Conservation (phyloP, 1,284 basidiomycete species). For the Meira miltonrushii region DNA sequence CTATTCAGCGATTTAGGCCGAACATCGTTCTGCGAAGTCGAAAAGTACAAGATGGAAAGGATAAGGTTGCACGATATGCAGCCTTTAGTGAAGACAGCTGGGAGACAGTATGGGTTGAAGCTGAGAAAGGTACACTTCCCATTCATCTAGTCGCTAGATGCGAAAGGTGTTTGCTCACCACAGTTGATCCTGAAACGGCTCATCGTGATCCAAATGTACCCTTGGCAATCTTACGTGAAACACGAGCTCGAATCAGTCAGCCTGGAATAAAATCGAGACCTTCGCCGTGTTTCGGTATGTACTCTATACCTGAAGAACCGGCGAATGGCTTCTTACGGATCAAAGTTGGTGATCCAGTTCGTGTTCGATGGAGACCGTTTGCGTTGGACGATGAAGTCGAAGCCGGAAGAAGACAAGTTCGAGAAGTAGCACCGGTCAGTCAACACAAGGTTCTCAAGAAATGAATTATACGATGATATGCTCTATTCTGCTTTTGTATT, state of each 20-base stretch:
- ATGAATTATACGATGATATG: too few species aligned
- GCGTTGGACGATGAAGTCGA: slow-evolving; percentile 20
- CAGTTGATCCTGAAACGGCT: slow-evolving; percentile 30
- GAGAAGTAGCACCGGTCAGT: too few species aligned
- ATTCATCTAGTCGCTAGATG: slow-evolving; percentile 36
- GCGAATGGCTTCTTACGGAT: slow-evolving; percentile 16
- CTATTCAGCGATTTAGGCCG: slow-evolving; percentile 31
- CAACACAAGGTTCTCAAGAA: too few species aligned
- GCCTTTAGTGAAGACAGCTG: slow-evolving; percentile 33
- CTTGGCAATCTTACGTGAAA: slow-evolving; percentile 25
- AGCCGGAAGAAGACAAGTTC: too few species aligned
- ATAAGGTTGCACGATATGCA: not conserved
- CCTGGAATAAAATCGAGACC: slow-evolving; percentile 12
- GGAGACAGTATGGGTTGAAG: slow-evolving; percentile 28
- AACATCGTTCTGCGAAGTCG: slow-evolving; percentile 26
- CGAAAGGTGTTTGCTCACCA: slow-evolving; percentile 33
- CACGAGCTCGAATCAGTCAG: slow-evolving; percentile 27
- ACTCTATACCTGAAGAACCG: slow-evolving; percentile 24
- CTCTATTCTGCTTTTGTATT: too few species aligned
- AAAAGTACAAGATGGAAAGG: not conserved
- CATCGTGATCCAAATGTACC: slow-evolving; percentile 29
- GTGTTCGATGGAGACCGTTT: slow-evolving; percentile 19
- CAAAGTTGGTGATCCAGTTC: slow-evolving; percentile 20
- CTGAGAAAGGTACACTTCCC: slow-evolving; percentile 7
- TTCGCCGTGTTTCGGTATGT: slow-evolving; percentile 40